A percentile compares a stretch with the other conserved stretches of the same genome.
These are phyloP conservation scores for Raphanus hybrid DNA, from an alignment of 441 rosid species.

Conservation along the genomic window DNA sequence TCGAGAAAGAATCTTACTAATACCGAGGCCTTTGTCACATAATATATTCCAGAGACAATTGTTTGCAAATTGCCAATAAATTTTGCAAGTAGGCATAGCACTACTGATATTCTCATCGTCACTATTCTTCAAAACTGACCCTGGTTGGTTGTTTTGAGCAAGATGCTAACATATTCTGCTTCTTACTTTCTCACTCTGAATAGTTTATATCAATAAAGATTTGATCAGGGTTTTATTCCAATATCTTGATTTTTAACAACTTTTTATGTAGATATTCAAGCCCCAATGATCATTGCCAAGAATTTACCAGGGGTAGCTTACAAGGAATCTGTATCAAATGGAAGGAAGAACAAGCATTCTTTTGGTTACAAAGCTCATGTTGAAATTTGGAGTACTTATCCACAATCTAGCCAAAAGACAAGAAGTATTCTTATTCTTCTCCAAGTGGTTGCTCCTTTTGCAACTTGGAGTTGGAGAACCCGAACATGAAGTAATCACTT, in stretches of 20 bases:
- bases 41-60: conserved; percentile 45
- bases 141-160: conserved; percentile 11
- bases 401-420: conserved; percentile 33
- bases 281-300: conserved; percentile 62
- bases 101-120: conserved; percentile 37
- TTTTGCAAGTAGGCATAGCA: conserved; percentile 51
- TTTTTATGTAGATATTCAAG: conserved; percentile 43
- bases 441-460: conserved; percentile 46
- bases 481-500: conserved; percentile 30
- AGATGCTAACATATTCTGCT: conserved; percentile 12
- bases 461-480: conserved; percentile 51
- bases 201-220: conserved; percentile 30
- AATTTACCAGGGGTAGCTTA: conserved; percentile 47
- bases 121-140: conserved; percentile 25
- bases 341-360: conserved; percentile 36
- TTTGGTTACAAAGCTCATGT: conserved; percentile 25
- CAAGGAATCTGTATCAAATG: conserved; percentile 50
- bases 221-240: conserved; percentile 30
- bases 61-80: conserved; percentile 59
- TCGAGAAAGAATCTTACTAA: conserved; percentile 45
- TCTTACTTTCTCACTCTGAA: conserved; percentile 14
- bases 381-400: conserved; percentile 50
- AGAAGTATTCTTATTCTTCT: conserved; percentile 41
- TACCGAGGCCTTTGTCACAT: conserved; percentile 38
- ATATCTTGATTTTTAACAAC: conserved; percentile 28